Percentiles rank a stretch among this genome's conserved stretches.
phyloP scores from a whole-genome alignment of 192 early-diverging fungal genomes.

The Backusella liffmaniae region DNA sequence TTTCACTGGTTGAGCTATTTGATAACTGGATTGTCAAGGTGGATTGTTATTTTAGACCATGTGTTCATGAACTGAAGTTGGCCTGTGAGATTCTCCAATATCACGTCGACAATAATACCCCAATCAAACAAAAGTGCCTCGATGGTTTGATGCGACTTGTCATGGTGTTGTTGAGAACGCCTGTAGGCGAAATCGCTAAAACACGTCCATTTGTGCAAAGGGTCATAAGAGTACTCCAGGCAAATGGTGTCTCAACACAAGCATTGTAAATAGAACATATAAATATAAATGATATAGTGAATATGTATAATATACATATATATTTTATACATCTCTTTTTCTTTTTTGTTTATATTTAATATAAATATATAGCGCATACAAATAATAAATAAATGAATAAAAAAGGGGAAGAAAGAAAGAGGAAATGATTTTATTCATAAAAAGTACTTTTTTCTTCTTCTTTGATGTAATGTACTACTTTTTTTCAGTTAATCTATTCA shows the following conservation, averaged over 20 bases:
- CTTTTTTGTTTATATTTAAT: no score
- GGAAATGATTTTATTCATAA: no score
- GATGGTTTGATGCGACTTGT: slow-evolving; percentile 20
- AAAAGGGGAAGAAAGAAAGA: no score
- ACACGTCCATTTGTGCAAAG: slow-evolving; percentile 31
- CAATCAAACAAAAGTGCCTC: slow-evolving; percentile 14
- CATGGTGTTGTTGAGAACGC: slow-evolving; percentile 21
- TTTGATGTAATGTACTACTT: no score
- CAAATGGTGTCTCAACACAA: not conserved
- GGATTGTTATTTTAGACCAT: slow-evolving; percentile 38
- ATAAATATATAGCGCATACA: no score
- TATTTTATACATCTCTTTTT: no score
- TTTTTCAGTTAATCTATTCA: no score
- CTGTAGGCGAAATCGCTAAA: slow-evolving; percentile 32
- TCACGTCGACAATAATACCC: slow-evolving; percentile 17
- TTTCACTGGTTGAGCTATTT: slow-evolving; percentile 31
- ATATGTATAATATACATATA: no score
- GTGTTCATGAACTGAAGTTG: slow-evolving; percentile 36
- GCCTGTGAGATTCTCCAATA: slow-evolving; percentile 37
- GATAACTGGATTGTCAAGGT: slow-evolving; percentile 30
- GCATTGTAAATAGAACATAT: not conserved
- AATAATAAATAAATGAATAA: no score
- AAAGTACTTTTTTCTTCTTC: no score
- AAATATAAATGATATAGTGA: no score
- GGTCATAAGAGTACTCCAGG: slow-evolving; percentile 1